Base-by-base conservation (phyloP, 2,329 filamentous ascomycete species). In the Fusarium keratoplasticum region DNA sequence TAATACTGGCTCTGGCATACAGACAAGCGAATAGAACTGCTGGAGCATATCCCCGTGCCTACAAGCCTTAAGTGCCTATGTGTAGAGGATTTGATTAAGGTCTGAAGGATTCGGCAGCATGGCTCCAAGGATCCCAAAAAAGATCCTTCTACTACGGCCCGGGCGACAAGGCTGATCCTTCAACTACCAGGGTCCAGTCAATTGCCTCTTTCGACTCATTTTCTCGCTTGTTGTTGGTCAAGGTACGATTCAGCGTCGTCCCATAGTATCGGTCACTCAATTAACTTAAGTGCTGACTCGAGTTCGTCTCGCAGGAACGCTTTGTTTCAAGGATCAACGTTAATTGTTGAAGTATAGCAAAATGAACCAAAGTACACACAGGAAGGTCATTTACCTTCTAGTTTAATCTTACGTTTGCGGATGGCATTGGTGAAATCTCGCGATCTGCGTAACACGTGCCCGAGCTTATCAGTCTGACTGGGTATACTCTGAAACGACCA, bases 171-270 rank as follows among this genome's bases (percentile, higher is more conserved):
- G 3, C 25, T n/a, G 10, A 29, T 29, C 47, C 47, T 52, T 52
- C 25, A 31, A 0, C 16, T 13, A 6, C 47, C 47, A 29, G 25
- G 47, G 47, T n/a, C 3, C 18, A 52, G 25, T 20, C 6, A 6
- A 31, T 29, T 29, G 25, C 16, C 47, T n/a, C 47, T 52, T 52
- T 27, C 8, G 47, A 2, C 1, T 3, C 5, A 3, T 0, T 20
- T 0, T 1, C 6, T 14, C 0, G 18, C 16, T 13, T 1, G 5
- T 14, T 2, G 20, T 52, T 52, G 47, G 27, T 2, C 47, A 9
- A 20, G 18, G 5, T 52, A 52, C 47, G 47, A 4, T 52, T 52
- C 22, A 31, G 13, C 2, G 47, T 20, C 47, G 6, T 52, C 18
- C 47, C 3, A 52, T n/a, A 14, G 10, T 52, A 52, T 52, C 16